Evolutionary conservation across 2,329 filamentous ascomycete genomes (phyloP).

Genomic region (Dactylellina cionopaga): DNA sequence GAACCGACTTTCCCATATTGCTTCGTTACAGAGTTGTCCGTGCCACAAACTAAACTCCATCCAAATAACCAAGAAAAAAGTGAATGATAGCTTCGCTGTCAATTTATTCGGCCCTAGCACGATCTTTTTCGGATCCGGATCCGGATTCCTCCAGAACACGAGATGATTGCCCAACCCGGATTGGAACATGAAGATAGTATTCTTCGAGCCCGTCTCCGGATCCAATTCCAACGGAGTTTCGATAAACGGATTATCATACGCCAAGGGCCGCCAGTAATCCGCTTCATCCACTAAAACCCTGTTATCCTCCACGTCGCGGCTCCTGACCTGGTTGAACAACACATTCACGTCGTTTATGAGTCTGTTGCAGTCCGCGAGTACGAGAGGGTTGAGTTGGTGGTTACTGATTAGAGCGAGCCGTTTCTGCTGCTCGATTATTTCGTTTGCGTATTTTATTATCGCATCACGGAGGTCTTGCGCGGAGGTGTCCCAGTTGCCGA

Average conservation of each 20-base stretch:
- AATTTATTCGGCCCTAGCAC: background rate
- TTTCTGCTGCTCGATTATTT: background rate
- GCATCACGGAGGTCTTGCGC: constrained; percentile 4
- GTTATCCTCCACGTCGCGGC: background rate
- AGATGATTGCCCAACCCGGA: background rate
- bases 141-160: constrained; percentile 12
- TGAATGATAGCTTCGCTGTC: background rate
- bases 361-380: background rate
- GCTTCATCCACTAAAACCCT: background rate
- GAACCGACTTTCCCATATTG: background rate
- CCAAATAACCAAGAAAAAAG: background rate
- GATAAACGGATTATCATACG: background rate
- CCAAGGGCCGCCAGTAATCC: constrained; percentile 4
- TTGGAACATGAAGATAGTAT: constrained; percentile 19
- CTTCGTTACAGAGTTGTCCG: too few species aligned
- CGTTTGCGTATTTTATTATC: background rate
- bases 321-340: background rate
- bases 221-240: constrained; percentile 17
- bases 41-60: background rate
- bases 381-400: background rate
- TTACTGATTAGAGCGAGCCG: background rate
- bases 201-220: background rate
- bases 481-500: background rate
- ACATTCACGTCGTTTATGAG: background rate
- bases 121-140: background rate